Evolutionary conservation across 352 stramenopile species (phyloP), one percentile per base, ranked within the genome.

Genomic region (Globisporangium uncinulatum): DNA sequence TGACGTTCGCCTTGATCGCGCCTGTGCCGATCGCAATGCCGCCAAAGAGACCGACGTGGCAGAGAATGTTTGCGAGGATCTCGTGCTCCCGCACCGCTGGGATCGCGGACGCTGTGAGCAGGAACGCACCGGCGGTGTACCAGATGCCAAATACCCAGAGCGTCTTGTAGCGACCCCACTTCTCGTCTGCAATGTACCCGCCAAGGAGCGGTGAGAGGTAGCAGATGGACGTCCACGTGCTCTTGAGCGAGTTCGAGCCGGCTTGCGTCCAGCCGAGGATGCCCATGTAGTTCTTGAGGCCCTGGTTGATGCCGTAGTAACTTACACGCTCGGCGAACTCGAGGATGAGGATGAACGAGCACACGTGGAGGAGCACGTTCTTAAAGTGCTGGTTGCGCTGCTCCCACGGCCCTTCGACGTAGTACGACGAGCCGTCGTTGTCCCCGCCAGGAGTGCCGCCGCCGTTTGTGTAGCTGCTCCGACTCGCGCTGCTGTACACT

Each of bases 251-350:
- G 57, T 92, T 94, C 45, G 86, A 89, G 34, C 80, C 84, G 5
- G 90, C 83, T 48, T 90, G 80, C 2, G 69, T 80, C 83, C 83
- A 94, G 8, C 68, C 67, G 13, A 95, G 60, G 8, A 76, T 74
- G 50, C 78, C 78, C 74, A 95, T 86, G 59, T 85, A 95, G 68
- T 95, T 94, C 73, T 93, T 92, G 36, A 94, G 71, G 0, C 80
- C 83, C 53, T 94, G 83, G 59, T 94, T 94, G 63, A 95, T 94
- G 43, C 83, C 84, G 45, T 93, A 95, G 62, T 94, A 95, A 46
- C 83, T 93, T 52, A 92, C 67, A 21, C 83, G 79, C 62, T 94
- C 83, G 6, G 80, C 76, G 46, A 94, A 89, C 63, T 95, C 86
- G 66, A 95, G 78, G 53, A 92, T 85, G 21, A 95, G 67, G 54